These are phyloP conservation scores for Colletotrichum brevisporum DNA, from an alignment of 2,329 filamentous ascomycete genomes.

Conservation along the genomic window DNA sequence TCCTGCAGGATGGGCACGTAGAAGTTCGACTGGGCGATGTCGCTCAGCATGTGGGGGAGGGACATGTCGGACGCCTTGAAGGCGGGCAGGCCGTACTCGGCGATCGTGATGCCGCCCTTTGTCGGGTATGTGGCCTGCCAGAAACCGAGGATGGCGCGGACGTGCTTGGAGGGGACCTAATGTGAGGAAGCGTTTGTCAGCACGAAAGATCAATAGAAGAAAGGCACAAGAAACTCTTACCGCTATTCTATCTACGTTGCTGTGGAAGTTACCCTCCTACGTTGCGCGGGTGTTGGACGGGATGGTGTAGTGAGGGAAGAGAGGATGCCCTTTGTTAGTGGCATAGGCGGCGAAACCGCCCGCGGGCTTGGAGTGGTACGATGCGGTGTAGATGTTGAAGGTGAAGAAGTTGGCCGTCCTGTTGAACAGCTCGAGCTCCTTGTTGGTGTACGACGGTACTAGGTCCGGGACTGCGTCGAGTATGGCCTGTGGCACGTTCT, in stretches of 20 bases:
- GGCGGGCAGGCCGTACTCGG: slow-evolving; percentile 71
- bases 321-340: not conserved
- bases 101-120: slow-evolving; percentile 58
- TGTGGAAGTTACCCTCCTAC: slow-evolving; percentile 57
- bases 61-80: slow-evolving; percentile 60
- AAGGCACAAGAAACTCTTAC: not conserved
- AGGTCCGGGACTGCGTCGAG: slow-evolving; percentile 61
- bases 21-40: slow-evolving; percentile 67
- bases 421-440: slow-evolving; percentile 61
- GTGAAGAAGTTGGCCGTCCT: slow-evolving; percentile 69
- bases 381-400: slow-evolving; percentile 68
- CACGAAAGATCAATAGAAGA: not conserved
- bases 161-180: slow-evolving; percentile 62
- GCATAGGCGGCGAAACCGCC: slow-evolving; percentile 6
- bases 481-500: slow-evolving; percentile 63
- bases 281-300: not conserved
- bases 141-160: slow-evolving; percentile 68
- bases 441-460: slow-evolving; percentile 57
- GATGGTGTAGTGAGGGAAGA: slow-evolving; percentile 60
- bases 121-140: slow-evolving; percentile 67
- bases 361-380: slow-evolving; percentile 12
- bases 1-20: slow-evolving; percentile 66
- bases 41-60: slow-evolving; percentile 55
- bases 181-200: not conserved
- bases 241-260: slow-evolving; percentile 63